Conservation (phyloP, 1,284 basidiomycete genomes). For the Vanrija sp. region DNA sequence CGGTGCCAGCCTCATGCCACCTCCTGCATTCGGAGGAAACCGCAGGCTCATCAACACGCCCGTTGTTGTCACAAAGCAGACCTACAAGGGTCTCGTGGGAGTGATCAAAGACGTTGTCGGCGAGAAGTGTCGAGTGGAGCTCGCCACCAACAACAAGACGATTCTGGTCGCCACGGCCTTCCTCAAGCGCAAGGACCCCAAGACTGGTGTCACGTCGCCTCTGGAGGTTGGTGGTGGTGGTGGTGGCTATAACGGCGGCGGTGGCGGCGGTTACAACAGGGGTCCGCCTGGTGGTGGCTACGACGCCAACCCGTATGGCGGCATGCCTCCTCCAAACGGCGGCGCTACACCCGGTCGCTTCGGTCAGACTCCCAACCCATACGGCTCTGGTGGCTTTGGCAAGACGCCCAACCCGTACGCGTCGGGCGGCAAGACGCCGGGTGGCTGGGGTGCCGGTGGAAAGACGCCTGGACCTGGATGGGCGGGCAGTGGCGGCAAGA, state of each 20-base stretch:
- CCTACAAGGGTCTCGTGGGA: conserved; percentile 87
- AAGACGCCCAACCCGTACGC: conserved; percentile 69
- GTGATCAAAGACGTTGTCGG: conserved; percentile 95
- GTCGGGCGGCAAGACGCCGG: conserved; percentile 57
- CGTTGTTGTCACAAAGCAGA: conserved; percentile 80
- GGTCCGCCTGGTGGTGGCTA: conserved; percentile 19
- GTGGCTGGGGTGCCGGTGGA: conserved; percentile 6
- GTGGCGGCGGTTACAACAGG: conserved; percentile 9
- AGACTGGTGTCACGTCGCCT: conserved; percentile 50
- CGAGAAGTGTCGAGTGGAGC: conserved; percentile 78
- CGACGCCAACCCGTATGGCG: conserved; percentile 40
- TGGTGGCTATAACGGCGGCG: background rate
- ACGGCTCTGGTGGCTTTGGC: conserved; percentile 53
- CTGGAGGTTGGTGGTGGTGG: conserved; percentile 28
- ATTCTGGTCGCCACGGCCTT: conserved; percentile 80
- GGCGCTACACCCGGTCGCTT: conserved; percentile 48
- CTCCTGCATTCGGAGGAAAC: conserved; percentile 61
- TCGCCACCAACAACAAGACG: conserved; percentile 85
- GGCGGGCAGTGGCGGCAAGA: conserved; percentile 38
- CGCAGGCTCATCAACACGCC: conserved; percentile 69
- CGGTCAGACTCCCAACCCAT: conserved; percentile 67
- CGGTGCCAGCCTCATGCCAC: conserved; percentile 53
- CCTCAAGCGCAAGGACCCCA: conserved; percentile 65
- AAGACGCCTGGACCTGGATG: conserved; percentile 48
- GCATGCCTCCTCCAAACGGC: conserved; percentile 20